Evolutionary conservation across 2,329 filamentous ascomycete genomes (phyloP).

Genomic region (Leptosphaerulina australis): DNA sequence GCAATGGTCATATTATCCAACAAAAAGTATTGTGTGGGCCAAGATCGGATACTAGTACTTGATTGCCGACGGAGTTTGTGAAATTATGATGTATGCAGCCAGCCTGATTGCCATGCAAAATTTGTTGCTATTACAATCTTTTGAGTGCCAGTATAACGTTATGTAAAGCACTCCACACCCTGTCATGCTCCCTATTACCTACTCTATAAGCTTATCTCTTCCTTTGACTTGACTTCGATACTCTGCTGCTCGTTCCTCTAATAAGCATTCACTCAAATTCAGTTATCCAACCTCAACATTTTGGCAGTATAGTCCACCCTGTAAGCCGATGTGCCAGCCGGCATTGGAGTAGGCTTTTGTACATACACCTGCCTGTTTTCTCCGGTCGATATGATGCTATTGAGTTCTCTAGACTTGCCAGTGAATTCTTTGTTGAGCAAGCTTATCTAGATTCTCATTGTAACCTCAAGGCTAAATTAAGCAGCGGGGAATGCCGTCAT

Average conservation of each 20-base stretch:
- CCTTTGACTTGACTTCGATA: conserved; percentile 42
- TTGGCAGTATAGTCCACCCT: conserved; percentile 53
- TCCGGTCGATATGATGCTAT: conserved; percentile 53
- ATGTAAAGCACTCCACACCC: conserved; percentile 49
- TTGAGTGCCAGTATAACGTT: neutral
- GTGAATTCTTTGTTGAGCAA: conserved; percentile 55
- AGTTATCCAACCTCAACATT: conserved; percentile 49
- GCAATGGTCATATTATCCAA: neutral
- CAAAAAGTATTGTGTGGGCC: too few species aligned
- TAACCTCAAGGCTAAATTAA: conserved; percentile 60
- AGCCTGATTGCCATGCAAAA: too few species aligned
- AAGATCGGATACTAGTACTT: too few species aligned
- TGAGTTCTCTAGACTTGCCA: conserved; percentile 59
- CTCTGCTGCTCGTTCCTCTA: conserved; percentile 50
- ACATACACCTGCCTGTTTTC: conserved; percentile 58
- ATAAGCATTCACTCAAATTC: conserved; percentile 56
- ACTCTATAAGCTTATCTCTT: conserved; percentile 52
- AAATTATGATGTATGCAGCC: too few species aligned
- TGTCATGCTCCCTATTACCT: conserved; percentile 47
- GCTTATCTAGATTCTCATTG: conserved; percentile 61
- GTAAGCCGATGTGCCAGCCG: conserved; percentile 53
- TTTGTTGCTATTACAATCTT: too few species aligned
- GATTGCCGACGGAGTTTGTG: too few species aligned
- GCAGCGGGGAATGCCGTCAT: conserved; percentile 56
- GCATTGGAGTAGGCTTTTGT: conserved; percentile 56